Conservation (phyloP, 331 rosid species). For the Malus hybrid region DNA sequence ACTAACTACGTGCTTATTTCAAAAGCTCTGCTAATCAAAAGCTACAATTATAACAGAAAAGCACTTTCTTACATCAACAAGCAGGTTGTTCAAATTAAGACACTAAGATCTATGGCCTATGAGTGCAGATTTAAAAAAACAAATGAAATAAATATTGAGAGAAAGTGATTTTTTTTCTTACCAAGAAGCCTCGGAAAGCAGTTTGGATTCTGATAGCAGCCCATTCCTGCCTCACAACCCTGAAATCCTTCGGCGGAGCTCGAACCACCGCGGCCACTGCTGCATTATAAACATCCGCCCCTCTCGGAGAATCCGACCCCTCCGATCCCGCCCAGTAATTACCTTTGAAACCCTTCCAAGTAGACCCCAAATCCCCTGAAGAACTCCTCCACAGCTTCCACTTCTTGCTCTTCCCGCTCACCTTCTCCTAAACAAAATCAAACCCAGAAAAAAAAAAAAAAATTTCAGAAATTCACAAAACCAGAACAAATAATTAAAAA, state of each 20-base stretch:
- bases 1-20: too few species aligned
- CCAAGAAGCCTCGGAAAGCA: conserved; percentile 90
- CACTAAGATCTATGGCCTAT: neutral
- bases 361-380: conserved; percentile 53
- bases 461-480: neutral
- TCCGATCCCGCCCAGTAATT: conserved; percentile 61
- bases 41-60: too few species aligned
- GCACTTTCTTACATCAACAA: neutral
- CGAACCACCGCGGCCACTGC: conserved; percentile 83
- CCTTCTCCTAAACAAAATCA: conserved; percentile 30
- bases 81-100: neutral
- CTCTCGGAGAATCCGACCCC: conserved; percentile 63
- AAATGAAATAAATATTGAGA: neutral
- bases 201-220: conserved; percentile 92
- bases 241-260: conserved; percentile 81
- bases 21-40: too few species aligned
- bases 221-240: conserved; percentile 78
- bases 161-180: neutral
- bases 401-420: conserved; percentile 56
- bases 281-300: conserved; percentile 48
- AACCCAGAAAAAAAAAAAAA: neutral
- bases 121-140: neutral
- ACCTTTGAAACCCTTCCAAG: conserved; percentile 81
- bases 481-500: neutral
- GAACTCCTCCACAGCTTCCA: conserved; percentile 91